Percentiles rank a stretch among this genome's conserved stretches.
Evolutionary conservation across 2,329 filamentous ascomycete genomes (phyloP).

Genomic region (Cyclaneusma minus): DNA sequence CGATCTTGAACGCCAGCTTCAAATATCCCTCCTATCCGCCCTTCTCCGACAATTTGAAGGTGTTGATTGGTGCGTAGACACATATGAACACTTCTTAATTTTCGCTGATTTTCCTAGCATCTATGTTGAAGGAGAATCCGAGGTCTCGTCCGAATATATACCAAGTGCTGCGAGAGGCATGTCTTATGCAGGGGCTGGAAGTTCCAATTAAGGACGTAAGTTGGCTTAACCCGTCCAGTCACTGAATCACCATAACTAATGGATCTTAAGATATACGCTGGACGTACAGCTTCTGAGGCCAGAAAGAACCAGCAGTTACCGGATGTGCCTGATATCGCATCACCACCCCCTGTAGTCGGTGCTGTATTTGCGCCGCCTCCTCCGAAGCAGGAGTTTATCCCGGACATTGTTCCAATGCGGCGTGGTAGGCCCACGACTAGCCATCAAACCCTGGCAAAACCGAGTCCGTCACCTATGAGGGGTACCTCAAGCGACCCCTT

Average conservation of each 20-base stretch:
- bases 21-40: constrained; percentile 76
- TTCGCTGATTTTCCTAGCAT: constrained; percentile 35
- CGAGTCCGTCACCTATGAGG: constrained; percentile 53
- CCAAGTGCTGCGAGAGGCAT: constrained; percentile 75
- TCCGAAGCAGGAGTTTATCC: constrained; percentile 57
- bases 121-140: constrained; percentile 79
- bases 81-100: constrained; percentile 1
- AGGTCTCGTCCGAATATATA: constrained; percentile 75
- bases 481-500: constrained; percentile 71
- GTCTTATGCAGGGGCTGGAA: constrained; percentile 74
- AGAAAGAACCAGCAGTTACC: constrained; percentile 41
- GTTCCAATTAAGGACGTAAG: constrained; percentile 80
- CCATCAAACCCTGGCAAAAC: constrained; percentile 30
- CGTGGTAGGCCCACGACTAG: constrained; percentile 56
- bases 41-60: constrained; percentile 82
- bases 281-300: constrained; percentile 46
- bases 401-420: constrained; percentile 88
- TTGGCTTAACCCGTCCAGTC: constrained; percentile 6
- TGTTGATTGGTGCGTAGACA: constrained; percentile 60
- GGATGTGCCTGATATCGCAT: constrained; percentile 30
- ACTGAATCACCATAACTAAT: constrained; percentile 7
- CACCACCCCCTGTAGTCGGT: constrained; percentile 50
- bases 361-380: constrained; percentile 67
- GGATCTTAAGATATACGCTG: constrained; percentile 56
- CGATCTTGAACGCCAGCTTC: constrained; percentile 90